phyloP scores from a whole-genome alignment of 1,284 basidiomycete species.

The Pseudozyma flocculosa region DNA sequence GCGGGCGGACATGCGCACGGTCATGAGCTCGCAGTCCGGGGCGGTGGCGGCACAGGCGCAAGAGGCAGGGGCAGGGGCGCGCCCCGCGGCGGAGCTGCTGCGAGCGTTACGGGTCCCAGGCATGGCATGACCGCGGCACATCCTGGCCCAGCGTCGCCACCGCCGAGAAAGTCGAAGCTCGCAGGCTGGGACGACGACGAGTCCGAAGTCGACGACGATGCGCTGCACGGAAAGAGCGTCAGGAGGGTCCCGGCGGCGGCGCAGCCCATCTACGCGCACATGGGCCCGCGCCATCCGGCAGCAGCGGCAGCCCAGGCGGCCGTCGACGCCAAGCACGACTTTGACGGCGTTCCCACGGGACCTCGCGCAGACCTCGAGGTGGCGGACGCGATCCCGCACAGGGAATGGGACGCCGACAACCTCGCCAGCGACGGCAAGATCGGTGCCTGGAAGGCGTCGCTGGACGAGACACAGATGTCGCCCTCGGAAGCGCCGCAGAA shows the following conservation, averaged over 20 bases:
- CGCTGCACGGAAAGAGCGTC: neutral
- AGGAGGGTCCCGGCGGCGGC: neutral
- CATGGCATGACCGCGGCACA: too few relatives aligned
- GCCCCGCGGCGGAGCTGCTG: too few relatives aligned
- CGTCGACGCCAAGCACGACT: neutral
- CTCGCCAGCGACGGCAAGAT: neutral
- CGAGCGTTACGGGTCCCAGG: too few relatives aligned
- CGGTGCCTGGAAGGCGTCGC: neutral
- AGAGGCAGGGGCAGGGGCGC: neutral
- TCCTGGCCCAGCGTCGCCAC: too few relatives aligned
- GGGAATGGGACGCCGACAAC: neutral
- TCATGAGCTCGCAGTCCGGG: too few relatives aligned
- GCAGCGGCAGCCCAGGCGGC: neutral
- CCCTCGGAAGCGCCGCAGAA: neutral
- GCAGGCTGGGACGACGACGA: neutral
- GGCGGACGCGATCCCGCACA: neutral
- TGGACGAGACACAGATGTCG: neutral
- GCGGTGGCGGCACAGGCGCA: neutral
- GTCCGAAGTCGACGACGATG: conserved; percentile 1
- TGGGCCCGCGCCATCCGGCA: neutral
- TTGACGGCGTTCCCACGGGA: neutral
- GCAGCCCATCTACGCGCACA: neutral
- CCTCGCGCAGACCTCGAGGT: neutral
- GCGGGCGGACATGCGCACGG: too few relatives aligned
- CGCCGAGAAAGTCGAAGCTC: neutral